Evolutionary conservation across 1,284 basidiomycete species (phyloP), one percentile per base, ranked within the genome.

Genomic region (Takashimella tepidaria): DNA sequence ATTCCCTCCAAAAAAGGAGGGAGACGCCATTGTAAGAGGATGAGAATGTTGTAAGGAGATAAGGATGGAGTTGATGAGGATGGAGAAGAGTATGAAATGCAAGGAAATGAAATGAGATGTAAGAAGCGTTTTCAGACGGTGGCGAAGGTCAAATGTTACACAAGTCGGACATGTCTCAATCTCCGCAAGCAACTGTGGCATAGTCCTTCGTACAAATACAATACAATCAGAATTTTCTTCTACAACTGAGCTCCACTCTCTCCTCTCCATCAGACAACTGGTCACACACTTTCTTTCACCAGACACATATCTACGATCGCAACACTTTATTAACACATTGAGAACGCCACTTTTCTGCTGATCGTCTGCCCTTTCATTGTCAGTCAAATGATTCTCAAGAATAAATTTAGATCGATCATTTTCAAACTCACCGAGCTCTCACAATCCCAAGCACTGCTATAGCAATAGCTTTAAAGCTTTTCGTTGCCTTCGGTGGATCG

Each of bases 351-450:
- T 56, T n/a, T 22, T 45, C 44, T 3, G 67, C 67, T 11, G 53
- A 37, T 19, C 64, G 62, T 24, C 64, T 68, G 31, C 22, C 22
- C 47, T 49, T 40, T 40, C 27, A 31, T 8, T 11, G 16, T 21
- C 47, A 10, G 40, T 37, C 21, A 12, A 12, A 8, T 37, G 31
- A 4, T 5, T 16, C 16, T 24, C 23, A 25, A 23, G 20, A 47
- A 24, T 16, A 5, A 5, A 10, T 2, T 10, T n/a, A n/a, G n/a
- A n/a, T n/a, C n/a, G n/a, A n/a, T n/a, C n/a, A n/a, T n/a, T n/a
- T n/a, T n/a, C n/a, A n/a, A n/a, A 78, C 84, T 69, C 68, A 89
- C 88, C 77, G 83, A n/a, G 80, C 77, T 44, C 88, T 82, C 40
- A 81, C 76, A 31, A 86, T 69, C 74, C 90, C 88, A 41, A 89